These are phyloP conservation scores for Salix arbutifolia DNA, from an alignment of 345 rosid species.

Conservation along the genomic window DNA sequence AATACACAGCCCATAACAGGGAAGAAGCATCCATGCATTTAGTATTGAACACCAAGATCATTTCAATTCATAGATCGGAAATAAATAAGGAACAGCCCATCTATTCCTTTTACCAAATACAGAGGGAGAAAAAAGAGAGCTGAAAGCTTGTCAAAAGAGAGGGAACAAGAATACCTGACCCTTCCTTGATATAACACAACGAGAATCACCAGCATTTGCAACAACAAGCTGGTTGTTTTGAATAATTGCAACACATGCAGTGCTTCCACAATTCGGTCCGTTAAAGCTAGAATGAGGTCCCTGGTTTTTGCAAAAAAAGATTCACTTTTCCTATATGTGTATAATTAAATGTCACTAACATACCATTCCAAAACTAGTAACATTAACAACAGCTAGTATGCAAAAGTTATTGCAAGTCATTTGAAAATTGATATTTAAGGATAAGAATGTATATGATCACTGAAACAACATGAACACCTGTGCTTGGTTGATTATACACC, in stretches of 20 bases:
- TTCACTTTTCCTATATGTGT: not conserved
- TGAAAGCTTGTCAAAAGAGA: not conserved
- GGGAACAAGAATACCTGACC: conserved; percentile 61
- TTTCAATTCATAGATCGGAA: not conserved
- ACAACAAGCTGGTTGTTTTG: conserved; percentile 65
- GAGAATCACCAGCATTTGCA: conserved; percentile 98
- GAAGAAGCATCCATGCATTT: not conserved
- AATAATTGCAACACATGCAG: conserved; percentile 78
- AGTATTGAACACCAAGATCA: not conserved
- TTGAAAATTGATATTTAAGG: not conserved
- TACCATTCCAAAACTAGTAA: not conserved
- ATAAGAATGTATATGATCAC: not conserved
- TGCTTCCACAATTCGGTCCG: conserved; percentile 84
- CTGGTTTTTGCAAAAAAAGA: conserved; percentile 28
- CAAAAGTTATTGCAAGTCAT: not conserved
- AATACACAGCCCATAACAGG: not conserved
- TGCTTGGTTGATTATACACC: not conserved
- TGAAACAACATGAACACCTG: not conserved
- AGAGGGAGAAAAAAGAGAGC: not conserved
- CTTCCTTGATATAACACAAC: conserved; percentile 85
- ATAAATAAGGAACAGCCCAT: not conserved
- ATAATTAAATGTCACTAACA: not conserved
- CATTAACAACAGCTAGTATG: not conserved
- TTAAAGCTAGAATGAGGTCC: conserved; percentile 92
- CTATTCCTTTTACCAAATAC: not conserved